Evolutionary conservation across 768 basidiomycete genomes (phyloP).

Genomic region (Floccularia luteovirens): DNA sequence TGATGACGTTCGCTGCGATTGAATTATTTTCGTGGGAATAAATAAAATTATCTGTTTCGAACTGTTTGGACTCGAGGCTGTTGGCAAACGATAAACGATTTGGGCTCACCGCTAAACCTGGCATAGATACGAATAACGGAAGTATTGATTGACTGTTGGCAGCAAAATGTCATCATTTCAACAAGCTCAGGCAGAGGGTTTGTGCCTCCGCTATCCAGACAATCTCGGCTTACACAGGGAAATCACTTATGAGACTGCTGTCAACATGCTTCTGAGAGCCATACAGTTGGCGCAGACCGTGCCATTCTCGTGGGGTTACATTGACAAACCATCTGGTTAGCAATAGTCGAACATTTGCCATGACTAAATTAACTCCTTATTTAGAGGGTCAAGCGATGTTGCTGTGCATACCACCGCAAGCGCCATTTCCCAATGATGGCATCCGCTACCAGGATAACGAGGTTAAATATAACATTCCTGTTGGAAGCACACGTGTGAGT

Average conservation of each 20-base stretch:
- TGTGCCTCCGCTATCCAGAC: conserved; percentile 70
- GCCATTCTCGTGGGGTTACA: conserved; percentile 67
- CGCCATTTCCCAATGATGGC: conserved; percentile 68
- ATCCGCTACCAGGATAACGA: conserved; percentile 73
- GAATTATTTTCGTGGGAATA: no score
- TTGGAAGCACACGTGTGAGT: conserved; percentile 46
- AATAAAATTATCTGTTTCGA: no score
- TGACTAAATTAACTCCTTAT: background rate
- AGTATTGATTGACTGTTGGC: no score
- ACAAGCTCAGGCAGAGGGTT: conserved; percentile 50
- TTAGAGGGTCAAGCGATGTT: conserved; percentile 61
- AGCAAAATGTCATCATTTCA: conserved; percentile 18
- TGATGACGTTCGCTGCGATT: no score
- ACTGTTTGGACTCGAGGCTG: no score
- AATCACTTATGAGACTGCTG: conserved; percentile 49
- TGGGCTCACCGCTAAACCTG: no score
- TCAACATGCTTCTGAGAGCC: conserved; percentile 56
- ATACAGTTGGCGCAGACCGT: conserved; percentile 43
- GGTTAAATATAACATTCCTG: conserved; percentile 46
- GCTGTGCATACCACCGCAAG: conserved; percentile 53
- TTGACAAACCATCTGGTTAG: conserved; percentile 73
- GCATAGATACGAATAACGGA: no score
- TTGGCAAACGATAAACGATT: no score
- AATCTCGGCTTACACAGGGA: conserved; percentile 48
- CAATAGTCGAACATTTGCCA: conserved; percentile 3